Evolutionary conservation across 768 basidiomycete species (phyloP), one percentile per base, ranked within the genome.

Genomic region (Multifurca ochricompacta): DNA sequence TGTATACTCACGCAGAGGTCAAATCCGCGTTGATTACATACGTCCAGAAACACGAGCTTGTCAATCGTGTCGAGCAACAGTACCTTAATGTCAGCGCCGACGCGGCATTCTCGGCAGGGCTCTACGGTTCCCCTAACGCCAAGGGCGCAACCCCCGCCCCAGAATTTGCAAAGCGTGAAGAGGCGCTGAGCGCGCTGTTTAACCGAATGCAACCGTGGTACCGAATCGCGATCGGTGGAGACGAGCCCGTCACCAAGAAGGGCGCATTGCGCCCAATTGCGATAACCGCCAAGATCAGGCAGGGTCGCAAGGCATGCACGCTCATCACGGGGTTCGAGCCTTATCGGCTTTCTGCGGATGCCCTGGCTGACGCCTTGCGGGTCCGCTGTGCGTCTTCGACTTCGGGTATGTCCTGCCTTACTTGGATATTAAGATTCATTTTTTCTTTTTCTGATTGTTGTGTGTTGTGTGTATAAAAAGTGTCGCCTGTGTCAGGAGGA

Each of bases 151-250:
- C 37, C 0, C 44, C 45, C 7, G 49, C 36, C 19, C 64, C 34
- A 6, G 77, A 84, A 49, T 85, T 83, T 60, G 66, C 85, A 69
- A 83, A 79, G 59, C 76, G 86, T 27, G 85, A 87, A 5, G 84
- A 88, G 28, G 61, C 85, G 10, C 65, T 74, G 5, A 75, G 73
- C 57, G 73, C 71, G 23, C 64, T 92, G 16, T 59, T 77, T 14
- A 71, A 76, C 3, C 77, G 76, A 54, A 91, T 92, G 90, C 88
- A 91, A 65, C 65, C 66, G 23, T 92, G 87, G 87, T 76, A 91
- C 59, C 80, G 83, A 65, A 69, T 91, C 16, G 66, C 63, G 25
- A 73, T 69, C 1, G 78, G 77, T 4, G 80, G 80, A 1, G 74
- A 73, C 37, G 82, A 85, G n/a, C 62, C 71, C 0, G 66, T 83